These are phyloP conservation scores for Dryas drummondii DNA, from an alignment of 306 rosid species.

Conservation along the genomic window DNA sequence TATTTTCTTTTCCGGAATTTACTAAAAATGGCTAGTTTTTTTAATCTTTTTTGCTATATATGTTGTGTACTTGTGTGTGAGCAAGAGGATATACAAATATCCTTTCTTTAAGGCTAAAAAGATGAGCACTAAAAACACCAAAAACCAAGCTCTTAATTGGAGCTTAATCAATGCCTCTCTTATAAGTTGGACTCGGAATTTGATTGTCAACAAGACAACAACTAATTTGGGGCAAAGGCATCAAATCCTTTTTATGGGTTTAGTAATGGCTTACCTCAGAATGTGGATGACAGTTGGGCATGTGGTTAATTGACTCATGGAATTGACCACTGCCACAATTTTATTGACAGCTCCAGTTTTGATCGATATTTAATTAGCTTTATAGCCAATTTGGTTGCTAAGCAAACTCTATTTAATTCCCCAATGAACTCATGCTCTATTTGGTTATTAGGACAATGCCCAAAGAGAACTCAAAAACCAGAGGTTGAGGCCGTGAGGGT, in stretches of 20 bases:
- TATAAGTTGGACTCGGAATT: not conserved
- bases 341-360: constrained; percentile 11
- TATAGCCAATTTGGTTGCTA: not conserved
- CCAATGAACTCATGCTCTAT: not conserved
- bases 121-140: not conserved
- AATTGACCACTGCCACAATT: constrained; percentile 18
- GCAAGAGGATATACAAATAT: not conserved
- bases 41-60: not conserved
- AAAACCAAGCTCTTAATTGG: not conserved
- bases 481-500: no score
- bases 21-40: not conserved
- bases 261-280: constrained; percentile 10
- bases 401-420: not conserved
- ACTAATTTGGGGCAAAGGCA: not conserved
- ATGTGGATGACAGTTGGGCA: constrained; percentile 39
- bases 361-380: constrained; percentile 3
- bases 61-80: not conserved
- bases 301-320: constrained; percentile 23
- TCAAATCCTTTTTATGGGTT: constrained; percentile 9
- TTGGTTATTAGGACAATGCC: not conserved
- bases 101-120: not conserved
- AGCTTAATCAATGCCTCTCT: constrained; percentile 6
- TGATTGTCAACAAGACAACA: not conserved
- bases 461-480: not conserved
- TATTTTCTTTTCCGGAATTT: not conserved